Evolutionary conservation across 768 basidiomycete genomes (phyloP).

Genomic region (Pilatotrama ljubarskyi): DNA sequence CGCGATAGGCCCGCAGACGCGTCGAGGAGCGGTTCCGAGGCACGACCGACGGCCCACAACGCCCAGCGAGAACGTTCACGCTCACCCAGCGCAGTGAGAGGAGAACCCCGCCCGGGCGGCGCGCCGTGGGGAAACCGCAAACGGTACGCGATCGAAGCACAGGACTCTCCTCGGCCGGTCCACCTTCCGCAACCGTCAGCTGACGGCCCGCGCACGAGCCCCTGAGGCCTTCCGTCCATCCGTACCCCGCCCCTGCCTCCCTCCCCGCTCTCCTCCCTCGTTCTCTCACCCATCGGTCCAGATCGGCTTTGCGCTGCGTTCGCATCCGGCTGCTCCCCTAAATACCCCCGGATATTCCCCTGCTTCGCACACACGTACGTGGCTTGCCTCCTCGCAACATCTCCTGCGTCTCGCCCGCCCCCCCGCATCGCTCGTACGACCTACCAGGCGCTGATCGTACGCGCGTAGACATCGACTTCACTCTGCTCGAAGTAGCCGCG

Average conservation of each 20-base stretch:
- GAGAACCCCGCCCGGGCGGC: background rate
- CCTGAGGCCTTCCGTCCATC: background rate
- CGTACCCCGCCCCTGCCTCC: background rate
- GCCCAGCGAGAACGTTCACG: background rate
- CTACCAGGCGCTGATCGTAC: background rate
- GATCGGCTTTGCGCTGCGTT: background rate
- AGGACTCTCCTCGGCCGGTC: background rate
- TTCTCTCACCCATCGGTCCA: slow-evolving; percentile 17
- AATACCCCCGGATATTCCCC: slow-evolving; percentile 15
- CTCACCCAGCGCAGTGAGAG: background rate
- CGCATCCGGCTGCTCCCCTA: slow-evolving; percentile 1
- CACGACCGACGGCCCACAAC: background rate
- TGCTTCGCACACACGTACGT: slow-evolving; percentile 4
- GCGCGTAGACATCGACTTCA: background rate
- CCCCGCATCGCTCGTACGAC: slow-evolving; percentile 6
- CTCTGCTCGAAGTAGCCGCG: no score
- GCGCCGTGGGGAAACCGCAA: background rate
- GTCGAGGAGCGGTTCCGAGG: background rate
- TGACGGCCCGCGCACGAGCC: background rate
- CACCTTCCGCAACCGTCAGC: slow-evolving; percentile 6
- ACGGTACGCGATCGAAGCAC: slow-evolving; percentile 5
- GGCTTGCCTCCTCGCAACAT: background rate
- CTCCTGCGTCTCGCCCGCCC: background rate
- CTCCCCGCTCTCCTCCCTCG: background rate
- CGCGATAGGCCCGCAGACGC: background rate